These are phyloP conservation scores for Lactifluus hygrophoroides DNA, from an alignment of 768 basidiomycete species.

Conservation along the genomic window DNA sequence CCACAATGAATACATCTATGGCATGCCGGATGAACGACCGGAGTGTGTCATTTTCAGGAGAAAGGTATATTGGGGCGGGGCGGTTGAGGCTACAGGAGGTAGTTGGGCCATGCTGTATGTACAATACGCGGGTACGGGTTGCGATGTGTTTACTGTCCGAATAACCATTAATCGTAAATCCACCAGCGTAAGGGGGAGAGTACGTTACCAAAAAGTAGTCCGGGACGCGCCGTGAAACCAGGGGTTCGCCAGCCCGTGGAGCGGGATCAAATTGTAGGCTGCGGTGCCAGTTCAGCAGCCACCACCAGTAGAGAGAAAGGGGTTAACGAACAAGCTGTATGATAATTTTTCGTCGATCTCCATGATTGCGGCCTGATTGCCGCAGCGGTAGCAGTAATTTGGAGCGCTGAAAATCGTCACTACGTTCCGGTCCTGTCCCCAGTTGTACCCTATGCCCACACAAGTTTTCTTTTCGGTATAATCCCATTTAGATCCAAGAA, in stretches of 20 bases:
- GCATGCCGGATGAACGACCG: not conserved
- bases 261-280: slow-evolving; percentile 99
- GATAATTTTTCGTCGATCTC: slow-evolving; percentile 99
- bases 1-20: not conserved
- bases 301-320: slow-evolving; percentile 4
- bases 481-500: not conserved
- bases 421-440: slow-evolving; percentile 98
- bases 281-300: not conserved
- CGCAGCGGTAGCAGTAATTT: slow-evolving; percentile 99
- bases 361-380: slow-evolving; percentile 99
- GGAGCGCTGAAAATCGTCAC: slow-evolving; percentile 99
- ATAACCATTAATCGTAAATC: not conserved
- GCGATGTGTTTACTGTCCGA: slow-evolving; percentile 13
- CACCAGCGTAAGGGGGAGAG: not conserved
- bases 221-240: slow-evolving; percentile 91
- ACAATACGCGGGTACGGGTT: slow-evolving; percentile 17
- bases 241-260: slow-evolving; percentile 95
- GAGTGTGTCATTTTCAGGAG: slow-evolving; percentile 4
- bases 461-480: not conserved
- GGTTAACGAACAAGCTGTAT: slow-evolving; percentile 71
- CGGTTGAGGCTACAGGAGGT: slow-evolving; percentile 19
- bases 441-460: slow-evolving; percentile 63
- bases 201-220: slow-evolving; percentile 82
- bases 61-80: slow-evolving; percentile 20
- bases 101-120: slow-evolving; percentile 20